Conservation (phyloP, 208 protist species). For the Crithidia acanthocephali region DNA sequence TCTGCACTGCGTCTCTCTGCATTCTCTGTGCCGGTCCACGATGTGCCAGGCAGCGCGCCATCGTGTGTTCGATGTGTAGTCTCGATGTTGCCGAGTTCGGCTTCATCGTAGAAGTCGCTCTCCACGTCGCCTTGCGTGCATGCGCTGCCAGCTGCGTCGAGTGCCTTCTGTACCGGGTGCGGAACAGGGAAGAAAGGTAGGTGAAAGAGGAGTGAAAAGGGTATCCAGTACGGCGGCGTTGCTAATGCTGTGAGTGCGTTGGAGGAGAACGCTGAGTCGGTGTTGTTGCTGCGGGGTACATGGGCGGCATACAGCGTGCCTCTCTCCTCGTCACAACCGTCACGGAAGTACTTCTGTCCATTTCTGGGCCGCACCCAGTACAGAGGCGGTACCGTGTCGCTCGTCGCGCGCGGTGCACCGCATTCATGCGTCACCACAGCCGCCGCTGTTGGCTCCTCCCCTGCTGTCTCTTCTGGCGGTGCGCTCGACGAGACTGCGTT, state of each 20-base stretch:
- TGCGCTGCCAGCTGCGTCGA: no score
- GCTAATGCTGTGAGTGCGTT: neutral
- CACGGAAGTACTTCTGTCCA: no score
- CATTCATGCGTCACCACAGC: neutral
- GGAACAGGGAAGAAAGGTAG: slow-evolving; percentile 46
- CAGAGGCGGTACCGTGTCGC: slow-evolving; percentile 1
- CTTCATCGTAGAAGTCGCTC: neutral
- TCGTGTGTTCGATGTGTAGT: no score
- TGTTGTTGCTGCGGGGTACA: neutral
- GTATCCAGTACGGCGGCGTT: slow-evolving; percentile 23
- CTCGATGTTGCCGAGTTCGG: neutral
- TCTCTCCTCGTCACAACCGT: neutral
- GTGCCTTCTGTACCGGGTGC: neutral
- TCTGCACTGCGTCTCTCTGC: no score
- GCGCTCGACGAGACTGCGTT: neutral
- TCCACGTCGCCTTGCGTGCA: neutral
- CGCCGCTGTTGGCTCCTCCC: neutral
- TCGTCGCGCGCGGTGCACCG: no score
- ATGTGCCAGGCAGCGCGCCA: no score
- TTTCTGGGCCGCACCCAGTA: neutral
- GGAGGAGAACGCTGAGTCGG: neutral
- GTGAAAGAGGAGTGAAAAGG: slow-evolving; percentile 17
- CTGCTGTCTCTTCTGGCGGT: neutral
- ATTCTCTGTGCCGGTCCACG: no score
- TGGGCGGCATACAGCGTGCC: neutral